phyloP scores from a whole-genome alignment of 2,329 filamentous ascomycete genomes.

The Alternaria postmessia region DNA sequence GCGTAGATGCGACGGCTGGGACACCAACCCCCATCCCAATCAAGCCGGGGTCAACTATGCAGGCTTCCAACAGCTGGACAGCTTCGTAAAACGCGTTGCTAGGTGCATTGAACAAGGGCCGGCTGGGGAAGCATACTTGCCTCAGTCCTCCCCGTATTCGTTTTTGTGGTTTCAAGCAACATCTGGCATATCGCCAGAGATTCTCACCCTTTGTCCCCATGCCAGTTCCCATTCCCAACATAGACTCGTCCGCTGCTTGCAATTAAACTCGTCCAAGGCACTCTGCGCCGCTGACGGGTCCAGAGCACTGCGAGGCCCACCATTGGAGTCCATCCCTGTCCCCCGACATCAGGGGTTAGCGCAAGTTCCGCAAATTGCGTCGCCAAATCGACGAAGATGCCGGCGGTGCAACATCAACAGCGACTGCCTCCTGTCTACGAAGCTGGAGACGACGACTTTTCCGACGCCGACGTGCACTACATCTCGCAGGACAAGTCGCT shows the following conservation, averaged over 20 bases:
- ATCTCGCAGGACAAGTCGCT: conserved; percentile 34
- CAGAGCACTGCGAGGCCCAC: conserved; percentile 25
- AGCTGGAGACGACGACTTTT: conserved; percentile 14
- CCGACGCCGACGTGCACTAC: conserved; percentile 27
- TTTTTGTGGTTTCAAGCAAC: conserved; percentile 3
- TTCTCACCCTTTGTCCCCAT: background rate
- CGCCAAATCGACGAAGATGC: conserved; percentile 32
- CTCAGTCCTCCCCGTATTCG: conserved; percentile 10
- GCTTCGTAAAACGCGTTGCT: conserved; percentile 32
- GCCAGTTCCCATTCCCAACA: conserved; percentile 4
- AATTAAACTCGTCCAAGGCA: conserved; percentile 8
- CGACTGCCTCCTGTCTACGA: conserved; percentile 22
- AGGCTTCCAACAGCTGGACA: conserved; percentile 29
- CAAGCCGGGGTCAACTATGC: conserved; percentile 32
- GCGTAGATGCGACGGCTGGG: conserved; percentile 25
- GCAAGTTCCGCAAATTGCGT: conserved; percentile 42
- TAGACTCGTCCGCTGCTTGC: background rate
- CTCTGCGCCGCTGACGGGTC: conserved; percentile 18
- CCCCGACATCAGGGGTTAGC: conserved; percentile 20
- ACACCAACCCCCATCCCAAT: conserved; percentile 35
- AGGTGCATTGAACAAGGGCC: conserved; percentile 16
- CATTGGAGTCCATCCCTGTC: conserved; percentile 21
- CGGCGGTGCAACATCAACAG: conserved; percentile 36
- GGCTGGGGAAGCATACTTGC: conserved; percentile 20
- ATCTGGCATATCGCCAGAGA: background rate